phyloP scores from a whole-genome alignment of 2,329 filamentous ascomycete species.

The Sordariomycetes sp. region DNA sequence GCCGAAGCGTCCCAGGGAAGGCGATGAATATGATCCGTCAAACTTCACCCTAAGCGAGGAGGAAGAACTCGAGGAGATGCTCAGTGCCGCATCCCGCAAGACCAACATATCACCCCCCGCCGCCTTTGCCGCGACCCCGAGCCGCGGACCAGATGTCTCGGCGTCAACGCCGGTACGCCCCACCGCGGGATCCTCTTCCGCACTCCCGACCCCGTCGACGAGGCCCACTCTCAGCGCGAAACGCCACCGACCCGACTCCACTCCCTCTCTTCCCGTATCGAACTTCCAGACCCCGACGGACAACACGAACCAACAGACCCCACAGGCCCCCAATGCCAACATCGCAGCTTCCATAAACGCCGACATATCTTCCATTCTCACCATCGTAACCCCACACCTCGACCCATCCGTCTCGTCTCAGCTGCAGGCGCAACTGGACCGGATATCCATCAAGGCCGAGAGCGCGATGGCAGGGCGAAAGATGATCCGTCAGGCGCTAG shows the following conservation, averaged over 20 bases:
- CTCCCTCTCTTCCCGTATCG: conserved; percentile 3
- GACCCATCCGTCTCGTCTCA: conserved; percentile 21
- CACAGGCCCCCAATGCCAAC: conserved; percentile 1
- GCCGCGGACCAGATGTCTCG: conserved; percentile 5
- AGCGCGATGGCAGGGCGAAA: conserved; percentile 55
- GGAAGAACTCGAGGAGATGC: conserved; percentile 18
- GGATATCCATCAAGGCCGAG: conserved; percentile 41
- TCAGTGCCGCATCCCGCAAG: conserved; percentile 20
- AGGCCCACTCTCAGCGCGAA: conserved; percentile 16
- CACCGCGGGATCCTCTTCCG: conserved; percentile 11
- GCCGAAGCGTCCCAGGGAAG: conserved; percentile 17
- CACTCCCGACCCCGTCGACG: conserved; percentile 7
- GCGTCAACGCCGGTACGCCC: conserved; percentile 14
- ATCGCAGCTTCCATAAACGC: conserved; percentile 11
- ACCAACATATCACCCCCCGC: conserved; percentile 1
- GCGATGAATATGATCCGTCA: conserved; percentile 15
- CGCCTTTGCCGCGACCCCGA: neutral
- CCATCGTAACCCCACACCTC: conserved; percentile 24
- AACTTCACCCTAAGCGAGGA: conserved; percentile 25
- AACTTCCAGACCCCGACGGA: conserved; percentile 6
- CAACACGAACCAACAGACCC: conserved; percentile 1
- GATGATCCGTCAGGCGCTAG: conserved; percentile 46
- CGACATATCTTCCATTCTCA: conserved; percentile 15
- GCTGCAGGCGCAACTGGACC: conserved; percentile 34
- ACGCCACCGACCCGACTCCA: conserved; percentile 13